phyloP scores from a whole-genome alignment of 805 yeast genomes.

The Barnettozyma sp. region DNA sequence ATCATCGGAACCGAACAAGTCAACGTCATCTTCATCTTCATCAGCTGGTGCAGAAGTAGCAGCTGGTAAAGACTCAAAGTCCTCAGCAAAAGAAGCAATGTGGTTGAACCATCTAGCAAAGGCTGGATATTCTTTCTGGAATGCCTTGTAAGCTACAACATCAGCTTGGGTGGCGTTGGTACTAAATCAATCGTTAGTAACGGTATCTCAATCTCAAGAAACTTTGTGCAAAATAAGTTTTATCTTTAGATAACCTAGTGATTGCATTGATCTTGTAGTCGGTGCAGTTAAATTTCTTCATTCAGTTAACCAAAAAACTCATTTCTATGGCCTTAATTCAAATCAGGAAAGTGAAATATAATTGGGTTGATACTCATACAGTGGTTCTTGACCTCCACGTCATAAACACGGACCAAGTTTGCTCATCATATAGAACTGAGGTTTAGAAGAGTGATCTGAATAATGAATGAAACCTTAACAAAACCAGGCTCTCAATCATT shows the following conservation, averaged over 20 bases:
- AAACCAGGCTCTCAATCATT: background rate
- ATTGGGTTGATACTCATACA: constrained; percentile 76
- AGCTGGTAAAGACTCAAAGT: constrained; percentile 77
- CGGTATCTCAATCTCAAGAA: too few species aligned
- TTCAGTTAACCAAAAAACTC: too few species aligned
- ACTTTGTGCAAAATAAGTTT: too few species aligned
- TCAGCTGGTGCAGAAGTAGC: constrained; percentile 55
- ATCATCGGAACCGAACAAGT: constrained; percentile 83
- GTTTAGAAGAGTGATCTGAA: background rate
- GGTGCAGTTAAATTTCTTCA: too few species aligned
- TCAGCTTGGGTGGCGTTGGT: constrained; percentile 93
- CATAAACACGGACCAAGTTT: constrained; percentile 94
- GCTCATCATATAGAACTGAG: constrained; percentile 48
- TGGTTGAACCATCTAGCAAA: constrained; percentile 98
- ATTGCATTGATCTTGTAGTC: too few species aligned
- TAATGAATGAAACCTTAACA: background rate
- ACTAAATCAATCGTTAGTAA: constrained; percentile 36
- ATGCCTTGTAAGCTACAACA: constrained; percentile 89
- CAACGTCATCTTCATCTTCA: constrained; percentile 88
- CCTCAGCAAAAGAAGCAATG: constrained; percentile 88
- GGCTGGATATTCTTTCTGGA: constrained; percentile 85
- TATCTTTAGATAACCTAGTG: too few species aligned
- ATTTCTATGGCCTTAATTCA: background rate
- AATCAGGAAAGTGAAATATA: constrained; percentile 34
- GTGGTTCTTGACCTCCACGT: constrained; percentile 92